Evolutionary conservation across 2,329 filamentous ascomycete genomes (phyloP).

Genomic region (Zymoseptoria brevis): DNA sequence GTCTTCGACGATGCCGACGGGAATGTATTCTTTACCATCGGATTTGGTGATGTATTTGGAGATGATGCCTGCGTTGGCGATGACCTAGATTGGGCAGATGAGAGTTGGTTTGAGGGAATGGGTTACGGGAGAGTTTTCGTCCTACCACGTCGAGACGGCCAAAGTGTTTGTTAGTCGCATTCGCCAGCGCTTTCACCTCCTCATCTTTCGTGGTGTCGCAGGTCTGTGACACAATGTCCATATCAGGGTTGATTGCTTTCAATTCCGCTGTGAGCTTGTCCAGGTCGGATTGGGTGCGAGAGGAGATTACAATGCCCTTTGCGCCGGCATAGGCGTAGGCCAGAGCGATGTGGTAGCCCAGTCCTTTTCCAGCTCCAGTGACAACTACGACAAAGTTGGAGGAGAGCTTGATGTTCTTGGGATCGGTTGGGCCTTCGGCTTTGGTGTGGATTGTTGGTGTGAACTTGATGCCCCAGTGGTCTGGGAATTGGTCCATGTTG

Average conservation of each 20-base stretch:
- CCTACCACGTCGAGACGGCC: constrained; percentile 6
- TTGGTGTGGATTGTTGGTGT: constrained; percentile 11
- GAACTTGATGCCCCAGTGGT: constrained; percentile 10
- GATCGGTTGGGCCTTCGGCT: constrained; percentile 11
- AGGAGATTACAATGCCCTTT: constrained; percentile 12
- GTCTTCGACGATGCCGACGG: constrained; percentile 9
- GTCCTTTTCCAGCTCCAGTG: constrained; percentile 13
- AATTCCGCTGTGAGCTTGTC: constrained; percentile 6
- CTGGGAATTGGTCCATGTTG: constrained; percentile 2
- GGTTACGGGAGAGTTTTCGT: neutral
- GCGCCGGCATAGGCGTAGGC: constrained; percentile 12
- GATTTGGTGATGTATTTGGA: constrained; percentile 11
- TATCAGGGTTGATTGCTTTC: constrained; percentile 1
- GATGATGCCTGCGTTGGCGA: constrained; percentile 14
- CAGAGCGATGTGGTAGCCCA: constrained; percentile 12
- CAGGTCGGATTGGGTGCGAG: constrained; percentile 9
- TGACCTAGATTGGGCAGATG: neutral
- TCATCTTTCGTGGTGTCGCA: constrained; percentile 6
- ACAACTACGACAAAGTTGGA: constrained; percentile 12
- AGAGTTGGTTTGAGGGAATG: no score
- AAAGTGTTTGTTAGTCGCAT: constrained; percentile 6
- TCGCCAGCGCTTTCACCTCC: constrained; percentile 5
- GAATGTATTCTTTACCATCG: constrained; percentile 6
- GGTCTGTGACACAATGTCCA: neutral
- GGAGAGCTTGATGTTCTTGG: constrained; percentile 8